phyloP scores from a whole-genome alignment of 192 early-diverging fungal genomes.

The Umbelopsis sp. region DNA sequence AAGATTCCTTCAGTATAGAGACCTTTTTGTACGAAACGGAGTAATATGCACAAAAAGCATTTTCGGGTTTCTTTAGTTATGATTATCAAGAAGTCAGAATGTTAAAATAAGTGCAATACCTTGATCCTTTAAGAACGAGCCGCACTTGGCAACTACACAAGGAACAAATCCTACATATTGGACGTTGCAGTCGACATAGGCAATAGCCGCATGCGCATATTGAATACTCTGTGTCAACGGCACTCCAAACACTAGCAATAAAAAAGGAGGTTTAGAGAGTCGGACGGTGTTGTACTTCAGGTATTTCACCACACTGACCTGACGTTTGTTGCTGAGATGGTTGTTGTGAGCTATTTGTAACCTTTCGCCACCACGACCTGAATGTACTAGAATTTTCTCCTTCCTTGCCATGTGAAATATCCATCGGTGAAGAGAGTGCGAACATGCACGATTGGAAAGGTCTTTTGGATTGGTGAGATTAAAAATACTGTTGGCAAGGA shows the following conservation, averaged over 20 bases:
- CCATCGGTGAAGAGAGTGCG: neutral
- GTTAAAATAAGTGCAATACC: slow-evolving; percentile 1
- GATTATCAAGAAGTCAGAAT: neutral
- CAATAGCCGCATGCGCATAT: slow-evolving; percentile 26
- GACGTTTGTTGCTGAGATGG: neutral
- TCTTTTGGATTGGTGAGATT: neutral
- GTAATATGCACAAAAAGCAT: neutral
- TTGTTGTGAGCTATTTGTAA: slow-evolving; percentile 14
- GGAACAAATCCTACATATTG: slow-evolving; percentile 34
- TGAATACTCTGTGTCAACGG: slow-evolving; percentile 32
- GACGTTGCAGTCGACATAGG: slow-evolving; percentile 29
- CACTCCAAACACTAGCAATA: slow-evolving; percentile 31
- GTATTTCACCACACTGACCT: slow-evolving; percentile 1
- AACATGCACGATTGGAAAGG: neutral
- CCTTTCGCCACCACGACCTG: slow-evolving; percentile 19
- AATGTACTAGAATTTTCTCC: slow-evolving; percentile 7
- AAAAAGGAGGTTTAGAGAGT: neutral
- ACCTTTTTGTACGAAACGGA: neutral
- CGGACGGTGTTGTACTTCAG: neutral
- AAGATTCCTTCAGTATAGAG: slow-evolving; percentile 66
- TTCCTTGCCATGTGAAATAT: slow-evolving; percentile 7
- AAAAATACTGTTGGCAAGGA: neutral
- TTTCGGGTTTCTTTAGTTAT: neutral
- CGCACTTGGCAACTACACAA: slow-evolving; percentile 40
- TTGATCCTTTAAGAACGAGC: slow-evolving; percentile 42